Evolutionary conservation across 306 rosid genomes (phyloP).

Genomic region (Pyrus bretschneideri): DNA sequence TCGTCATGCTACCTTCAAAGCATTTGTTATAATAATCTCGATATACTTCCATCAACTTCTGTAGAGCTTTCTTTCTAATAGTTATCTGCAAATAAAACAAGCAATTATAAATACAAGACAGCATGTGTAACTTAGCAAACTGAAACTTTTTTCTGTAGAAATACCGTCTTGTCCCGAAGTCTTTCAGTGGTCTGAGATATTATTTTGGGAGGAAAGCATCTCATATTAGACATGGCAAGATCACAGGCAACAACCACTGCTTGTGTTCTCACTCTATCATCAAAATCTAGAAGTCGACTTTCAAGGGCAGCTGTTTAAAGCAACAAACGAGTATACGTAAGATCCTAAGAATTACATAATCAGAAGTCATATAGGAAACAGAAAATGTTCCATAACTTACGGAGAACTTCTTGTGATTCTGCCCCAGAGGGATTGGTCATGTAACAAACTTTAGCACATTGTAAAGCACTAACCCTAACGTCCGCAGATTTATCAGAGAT

Average conservation of each 20-base stretch:
- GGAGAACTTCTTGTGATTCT: constrained; percentile 44
- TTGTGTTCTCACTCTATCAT: constrained; percentile 82
- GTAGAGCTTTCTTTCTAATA: constrained; percentile 69
- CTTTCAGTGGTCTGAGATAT: constrained; percentile 63
- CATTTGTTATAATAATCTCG: constrained; percentile 72
- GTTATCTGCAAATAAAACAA: constrained; percentile 42
- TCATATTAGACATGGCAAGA: constrained; percentile 59
- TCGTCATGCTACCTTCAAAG: constrained; percentile 47
- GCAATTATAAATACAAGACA: constrained; percentile 2
- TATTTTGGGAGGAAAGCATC: constrained; percentile 47
- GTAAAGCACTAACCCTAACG: no score
- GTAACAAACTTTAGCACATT: no score
- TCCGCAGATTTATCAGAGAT: no score
- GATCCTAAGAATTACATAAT: constrained; percentile 14
- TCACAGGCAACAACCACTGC: constrained; percentile 83
- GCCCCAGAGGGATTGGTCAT: no score
- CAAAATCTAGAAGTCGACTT: constrained; percentile 64
- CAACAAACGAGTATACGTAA: constrained; percentile 17
- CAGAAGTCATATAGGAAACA: constrained; percentile 8
- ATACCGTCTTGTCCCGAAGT: constrained; percentile 86
- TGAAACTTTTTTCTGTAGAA: constrained; percentile 10
- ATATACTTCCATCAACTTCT: constrained; percentile 63
- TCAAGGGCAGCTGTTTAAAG: constrained; percentile 64
- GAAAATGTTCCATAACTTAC: constrained; percentile 45
- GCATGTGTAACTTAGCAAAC: constrained; percentile 10